These are phyloP conservation scores for Saturnispora serradocipensis DNA, from an alignment of 805 yeast species.

Conservation along the genomic window DNA sequence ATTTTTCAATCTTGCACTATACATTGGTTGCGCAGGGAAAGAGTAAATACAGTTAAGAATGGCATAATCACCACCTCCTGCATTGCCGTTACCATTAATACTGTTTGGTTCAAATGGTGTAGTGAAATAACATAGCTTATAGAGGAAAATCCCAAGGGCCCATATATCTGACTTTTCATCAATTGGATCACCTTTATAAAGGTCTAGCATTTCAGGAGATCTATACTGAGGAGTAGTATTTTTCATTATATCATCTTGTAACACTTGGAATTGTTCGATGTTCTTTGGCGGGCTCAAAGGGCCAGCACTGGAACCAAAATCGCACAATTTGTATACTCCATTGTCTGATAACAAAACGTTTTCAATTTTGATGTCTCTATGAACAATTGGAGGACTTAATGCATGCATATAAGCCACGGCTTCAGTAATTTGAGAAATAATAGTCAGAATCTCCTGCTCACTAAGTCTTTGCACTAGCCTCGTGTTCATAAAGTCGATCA, in stretches of 20 bases:
- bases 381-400: constrained; percentile 41
- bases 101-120: constrained; percentile 64
- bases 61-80: constrained; percentile 46
- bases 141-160: constrained; percentile 75
- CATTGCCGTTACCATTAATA: constrained; percentile 28
- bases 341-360: constrained; percentile 57
- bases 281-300: constrained; percentile 53
- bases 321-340: constrained; percentile 62
- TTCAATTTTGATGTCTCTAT: constrained; percentile 76
- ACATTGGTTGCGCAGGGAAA: constrained; percentile 47
- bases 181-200: constrained; percentile 57
- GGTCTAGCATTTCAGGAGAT: constrained; percentile 77
- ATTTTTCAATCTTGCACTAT: constrained; percentile 54
- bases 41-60: constrained; percentile 49
- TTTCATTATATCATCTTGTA: constrained; percentile 62
- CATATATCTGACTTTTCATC: constrained; percentile 80
- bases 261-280: constrained; percentile 46
- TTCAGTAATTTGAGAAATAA: constrained; percentile 59
- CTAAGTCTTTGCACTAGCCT: constrained; percentile 55
- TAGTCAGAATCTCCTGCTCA: constrained; percentile 58
- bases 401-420: constrained; percentile 78
- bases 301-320: constrained; percentile 73
- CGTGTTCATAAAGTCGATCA: constrained; percentile 74
- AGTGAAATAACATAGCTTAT: constrained; percentile 70
- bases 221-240: constrained; percentile 83